Percentiles rank a stretch among this genome's conserved stretches.
These are phyloP conservation scores for Solanum appendiculatum DNA, from an alignment of 257 asterid species.

Conservation along the genomic window DNA sequence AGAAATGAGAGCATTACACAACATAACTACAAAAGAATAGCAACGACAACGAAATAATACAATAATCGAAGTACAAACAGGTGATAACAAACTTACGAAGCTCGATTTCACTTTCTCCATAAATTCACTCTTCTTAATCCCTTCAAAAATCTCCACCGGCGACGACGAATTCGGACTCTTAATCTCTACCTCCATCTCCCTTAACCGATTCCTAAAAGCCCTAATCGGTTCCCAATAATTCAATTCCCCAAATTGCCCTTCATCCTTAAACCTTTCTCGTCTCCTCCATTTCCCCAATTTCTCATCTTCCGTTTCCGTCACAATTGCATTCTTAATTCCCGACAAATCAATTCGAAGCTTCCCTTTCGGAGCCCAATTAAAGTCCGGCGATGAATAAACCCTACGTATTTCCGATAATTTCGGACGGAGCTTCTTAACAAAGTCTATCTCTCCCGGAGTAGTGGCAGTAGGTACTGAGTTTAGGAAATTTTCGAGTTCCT, in stretches of 20 bases:
- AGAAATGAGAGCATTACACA: no score
- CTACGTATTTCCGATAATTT: constrained; percentile 67
- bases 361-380: constrained; percentile 53
- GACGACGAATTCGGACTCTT: constrained; percentile 39
- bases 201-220: constrained; percentile 59
- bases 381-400: constrained; percentile 83
- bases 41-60: not conserved
- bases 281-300: constrained; percentile 42
- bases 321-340: constrained; percentile 69
- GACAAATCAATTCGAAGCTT: constrained; percentile 58
- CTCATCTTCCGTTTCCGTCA: constrained; percentile 53
- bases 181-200: constrained; percentile 67
- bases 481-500: constrained; percentile 77
- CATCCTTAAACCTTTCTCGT: constrained; percentile 47
- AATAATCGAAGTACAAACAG: not conserved
- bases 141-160: constrained; percentile 57
- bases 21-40: no score
- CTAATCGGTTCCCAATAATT: constrained; percentile 60
- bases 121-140: constrained; percentile 84
- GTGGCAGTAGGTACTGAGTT: constrained; percentile 53
- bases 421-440: constrained; percentile 78
- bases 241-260: constrained; percentile 56
- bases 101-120: constrained; percentile 85
- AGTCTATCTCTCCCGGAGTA: constrained; percentile 70
- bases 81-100: constrained; percentile 40